Percentiles rank a stretch among this genome's conserved stretches.
Evolutionary conservation across 441 rosid species (phyloP).

Genomic region (Aleurites moluccanus): DNA sequence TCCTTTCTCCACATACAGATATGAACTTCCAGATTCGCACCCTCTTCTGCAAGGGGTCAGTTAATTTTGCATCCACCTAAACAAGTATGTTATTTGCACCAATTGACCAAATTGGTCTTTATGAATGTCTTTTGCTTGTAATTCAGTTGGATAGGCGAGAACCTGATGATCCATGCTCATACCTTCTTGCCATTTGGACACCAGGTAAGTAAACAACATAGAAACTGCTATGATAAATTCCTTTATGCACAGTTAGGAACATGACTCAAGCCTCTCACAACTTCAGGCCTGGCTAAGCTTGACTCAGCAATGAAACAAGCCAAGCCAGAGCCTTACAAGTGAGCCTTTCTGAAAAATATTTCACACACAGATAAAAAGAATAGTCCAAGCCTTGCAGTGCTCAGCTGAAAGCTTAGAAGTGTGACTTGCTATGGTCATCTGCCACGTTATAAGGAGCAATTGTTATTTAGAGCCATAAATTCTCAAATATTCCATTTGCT

Average conservation of each 20-base stretch:
- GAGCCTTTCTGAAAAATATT: background rate
- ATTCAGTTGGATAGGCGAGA: conserved; percentile 82
- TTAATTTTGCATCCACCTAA: conserved; percentile 30
- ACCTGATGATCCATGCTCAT: conserved; percentile 90
- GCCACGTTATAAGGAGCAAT: background rate
- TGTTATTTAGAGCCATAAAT: background rate
- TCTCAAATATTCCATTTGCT: background rate
- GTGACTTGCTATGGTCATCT: background rate
- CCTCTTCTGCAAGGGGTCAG: conserved; percentile 86
- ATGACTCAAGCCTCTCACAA: background rate
- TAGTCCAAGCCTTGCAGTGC: conserved; percentile 1
- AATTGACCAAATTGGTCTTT: conserved; percentile 15
- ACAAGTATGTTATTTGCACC: conserved; percentile 5
- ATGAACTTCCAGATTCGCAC: conserved; percentile 86
- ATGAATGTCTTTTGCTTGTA: conserved; percentile 15
- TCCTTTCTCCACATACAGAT: conserved; percentile 50
- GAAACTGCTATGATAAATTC: background rate
- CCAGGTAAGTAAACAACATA: conserved; percentile 55
- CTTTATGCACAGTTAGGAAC: background rate
- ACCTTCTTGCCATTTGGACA: conserved; percentile 95
- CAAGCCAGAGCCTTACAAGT: background rate
- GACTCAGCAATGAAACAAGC: conserved; percentile 6
- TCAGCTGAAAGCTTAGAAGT: background rate
- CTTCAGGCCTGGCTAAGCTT: background rate
- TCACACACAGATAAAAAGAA: background rate